Conservation (phyloP, 1,139 yeast species). For the Blastobotrys aristatus region DNA sequence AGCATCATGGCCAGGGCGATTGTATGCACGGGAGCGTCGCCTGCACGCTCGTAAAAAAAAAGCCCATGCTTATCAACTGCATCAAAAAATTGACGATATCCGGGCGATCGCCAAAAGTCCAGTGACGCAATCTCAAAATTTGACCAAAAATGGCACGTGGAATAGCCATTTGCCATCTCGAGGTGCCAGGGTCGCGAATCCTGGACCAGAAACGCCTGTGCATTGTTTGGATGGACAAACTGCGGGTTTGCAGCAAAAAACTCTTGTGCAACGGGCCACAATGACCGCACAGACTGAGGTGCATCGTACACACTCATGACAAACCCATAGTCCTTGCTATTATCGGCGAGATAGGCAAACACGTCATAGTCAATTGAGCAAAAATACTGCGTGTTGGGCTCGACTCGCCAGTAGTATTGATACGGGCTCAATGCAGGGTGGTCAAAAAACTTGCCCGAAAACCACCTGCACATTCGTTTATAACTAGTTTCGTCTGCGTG, state of each 20-base stretch:
- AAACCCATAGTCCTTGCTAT: conserved; percentile 64
- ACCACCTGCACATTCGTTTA: conserved; percentile 76
- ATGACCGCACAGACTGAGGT: conserved; percentile 52
- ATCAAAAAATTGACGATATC: conserved; percentile 61
- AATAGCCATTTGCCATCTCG: conserved; percentile 56
- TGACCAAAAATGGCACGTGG: conserved; percentile 87
- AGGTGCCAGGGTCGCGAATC: conserved; percentile 41
- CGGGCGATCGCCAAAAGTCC: conserved; percentile 68
- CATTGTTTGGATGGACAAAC: conserved; percentile 59
- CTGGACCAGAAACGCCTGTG: conserved; percentile 70
- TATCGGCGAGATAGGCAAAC: conserved; percentile 64
- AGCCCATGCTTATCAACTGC: conserved; percentile 65
- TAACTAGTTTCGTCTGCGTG: conserved; percentile 60
- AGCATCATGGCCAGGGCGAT: conserved; percentile 71
- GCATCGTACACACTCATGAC: conserved; percentile 64
- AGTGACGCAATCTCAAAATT: conserved; percentile 77
- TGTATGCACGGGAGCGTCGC: conserved; percentile 86
- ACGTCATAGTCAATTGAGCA: conserved; percentile 70
- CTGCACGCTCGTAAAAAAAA: conserved; percentile 86
- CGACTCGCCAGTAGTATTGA: conserved; percentile 74
- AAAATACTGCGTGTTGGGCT: conserved; percentile 63
- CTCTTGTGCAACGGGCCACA: conserved; percentile 69
- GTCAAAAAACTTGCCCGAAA: conserved; percentile 58
- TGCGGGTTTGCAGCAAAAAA: conserved; percentile 54
- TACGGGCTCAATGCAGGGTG: conserved; percentile 54